Evolutionary conservation across 176 grass and related monocot genomes (phyloP), one percentile per base, ranked within the genome.

Genomic region (Carex kokanica): DNA sequence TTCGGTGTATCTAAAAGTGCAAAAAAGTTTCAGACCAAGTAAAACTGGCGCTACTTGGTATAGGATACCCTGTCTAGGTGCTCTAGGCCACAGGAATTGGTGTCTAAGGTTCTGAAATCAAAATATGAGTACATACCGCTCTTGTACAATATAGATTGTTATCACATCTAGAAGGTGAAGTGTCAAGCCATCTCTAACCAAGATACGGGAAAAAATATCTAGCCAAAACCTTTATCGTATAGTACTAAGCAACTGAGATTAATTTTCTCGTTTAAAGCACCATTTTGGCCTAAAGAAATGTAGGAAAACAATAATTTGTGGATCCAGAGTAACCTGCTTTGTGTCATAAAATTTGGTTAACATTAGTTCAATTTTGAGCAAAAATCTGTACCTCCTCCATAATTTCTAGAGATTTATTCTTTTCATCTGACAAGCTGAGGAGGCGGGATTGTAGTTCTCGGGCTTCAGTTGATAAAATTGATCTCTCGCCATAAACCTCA

Each of bases 381-480:
- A 15, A 34, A 64, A 12, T 17, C 13, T 53, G 69, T 79, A 91
- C 89, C 91, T 90, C 55, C 0, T 92, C 84, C 47, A 97, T 88
- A 11, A 88, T 79, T 10, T 84, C 52, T 41, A 87, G 27, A 53
- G 78, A 88, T 17, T 62, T 62, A 34, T 87, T 87, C 21, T 64
- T 83, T 82, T 97, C 88, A 65, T 93, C 83, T 74, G 88, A 90
- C 66, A 93, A 84, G 60, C 57, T 84, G 23, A 53, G 55, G 23
- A 97, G 49, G 51, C 84, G 55, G 73, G 88, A 84, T 56, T 90
- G 91, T 20, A 97, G 86, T 64, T 89, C 91, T 6, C 82, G 84
- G 13, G 79, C 89, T 90, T 93, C 94, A 47, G 89, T 87, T 83
- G 89, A 85, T 84, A 97, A 84, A 85, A 93, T 90, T 85, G 91